phyloP scores from a whole-genome alignment of 257 asterid species.

The Voacanga thouarsii region DNA sequence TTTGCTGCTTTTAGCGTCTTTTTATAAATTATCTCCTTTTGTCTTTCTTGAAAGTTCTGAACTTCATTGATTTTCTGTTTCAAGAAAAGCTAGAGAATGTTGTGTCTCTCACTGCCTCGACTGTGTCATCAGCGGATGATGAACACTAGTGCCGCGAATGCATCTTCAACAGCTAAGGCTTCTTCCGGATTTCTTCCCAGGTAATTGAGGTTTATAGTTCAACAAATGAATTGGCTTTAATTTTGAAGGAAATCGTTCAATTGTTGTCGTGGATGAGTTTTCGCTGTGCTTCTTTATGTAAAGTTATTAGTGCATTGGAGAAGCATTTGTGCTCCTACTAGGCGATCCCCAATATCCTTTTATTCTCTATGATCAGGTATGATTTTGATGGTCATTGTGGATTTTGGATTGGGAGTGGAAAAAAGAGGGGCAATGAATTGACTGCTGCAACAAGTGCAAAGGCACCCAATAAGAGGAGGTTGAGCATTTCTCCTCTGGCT shows the following conservation, averaged over 20 bases:
- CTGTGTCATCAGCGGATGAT: slow-evolving; percentile 35
- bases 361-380: slow-evolving; percentile 70
- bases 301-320: slow-evolving; percentile 36
- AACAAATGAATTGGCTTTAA: slow-evolving; percentile 13
- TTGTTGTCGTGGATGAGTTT: slow-evolving; percentile 16
- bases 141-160: slow-evolving; percentile 27
- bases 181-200: slow-evolving; percentile 44
- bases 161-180: slow-evolving; percentile 32
- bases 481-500: slow-evolving; percentile 61
- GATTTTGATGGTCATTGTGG: slow-evolving; percentile 56
- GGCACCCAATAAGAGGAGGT: slow-evolving; percentile 54
- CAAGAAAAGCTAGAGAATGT: slow-evolving; percentile 34
- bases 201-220: slow-evolving; percentile 33
- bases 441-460: slow-evolving; percentile 35
- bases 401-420: slow-evolving; percentile 56
- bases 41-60: slow-evolving; percentile 19
- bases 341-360: slow-evolving; percentile 62
- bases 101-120: slow-evolving; percentile 44
- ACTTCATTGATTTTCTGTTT: slow-evolving; percentile 10
- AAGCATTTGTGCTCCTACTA: slow-evolving; percentile 36
- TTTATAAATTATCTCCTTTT: slow-evolving; percentile 15
- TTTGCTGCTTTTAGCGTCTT: slow-evolving; percentile 33
- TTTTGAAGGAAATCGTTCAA: slow-evolving; percentile 17
- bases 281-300: slow-evolving; percentile 33
- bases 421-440: slow-evolving; percentile 35